Percentiles rank a stretch among this genome's conserved stretches.
These are phyloP conservation scores for Capronia americana DNA, from an alignment of 2,329 filamentous ascomycete species.

Conservation along the genomic window DNA sequence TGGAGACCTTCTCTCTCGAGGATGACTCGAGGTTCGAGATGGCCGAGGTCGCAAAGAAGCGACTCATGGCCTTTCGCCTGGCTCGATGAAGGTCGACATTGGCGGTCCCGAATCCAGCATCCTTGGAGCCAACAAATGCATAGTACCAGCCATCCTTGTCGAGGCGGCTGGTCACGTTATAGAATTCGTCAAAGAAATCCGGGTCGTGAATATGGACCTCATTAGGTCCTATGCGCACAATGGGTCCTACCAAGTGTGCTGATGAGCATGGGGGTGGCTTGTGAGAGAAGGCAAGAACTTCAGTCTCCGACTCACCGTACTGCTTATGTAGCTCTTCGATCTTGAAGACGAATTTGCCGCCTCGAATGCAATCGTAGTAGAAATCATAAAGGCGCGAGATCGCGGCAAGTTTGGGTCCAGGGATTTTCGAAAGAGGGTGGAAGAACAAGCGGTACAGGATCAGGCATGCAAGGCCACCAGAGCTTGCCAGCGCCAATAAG, in stretches of 20 bases:
- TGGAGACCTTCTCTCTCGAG: conserved; percentile 30
- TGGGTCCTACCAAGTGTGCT: conserved; percentile 44
- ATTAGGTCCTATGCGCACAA: conserved; percentile 37
- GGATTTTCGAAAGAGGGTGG: conserved; percentile 35
- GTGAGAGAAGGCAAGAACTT: background rate
- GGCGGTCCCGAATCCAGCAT: conserved; percentile 44
- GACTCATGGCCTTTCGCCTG: conserved; percentile 45
- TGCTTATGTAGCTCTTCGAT: conserved; percentile 46
- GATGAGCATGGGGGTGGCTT: background rate
- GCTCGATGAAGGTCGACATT: conserved; percentile 45
- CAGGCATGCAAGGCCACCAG: conserved; percentile 37
- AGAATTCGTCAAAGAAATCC: conserved; percentile 39
- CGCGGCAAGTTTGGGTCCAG: conserved; percentile 36
- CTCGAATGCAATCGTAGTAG: conserved; percentile 42
- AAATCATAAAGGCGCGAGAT: conserved; percentile 47
- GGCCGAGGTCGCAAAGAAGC: conserved; percentile 45
- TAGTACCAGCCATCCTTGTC: conserved; percentile 39
- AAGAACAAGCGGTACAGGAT: conserved; percentile 37
- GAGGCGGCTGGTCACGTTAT: conserved; percentile 34
- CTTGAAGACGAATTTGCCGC: conserved; percentile 46
- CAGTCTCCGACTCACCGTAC: conserved; percentile 44
- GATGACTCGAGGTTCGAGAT: conserved; percentile 33
- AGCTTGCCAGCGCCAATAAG: conserved; percentile 14
- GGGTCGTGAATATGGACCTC: conserved; percentile 39
- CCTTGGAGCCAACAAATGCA: conserved; percentile 38